Conservation (phyloP, 345 rosid genomes). For the Citrus sinensis region DVS_A1.0 CM039167.1:669501-670000, state of each 20-base stretch:
- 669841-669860: not conserved
- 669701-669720: not conserved
- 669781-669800: not conserved
- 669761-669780: not conserved
- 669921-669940: not conserved
- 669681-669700: slow-evolving; percentile 89
- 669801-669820: not conserved
- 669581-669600: slow-evolving; percentile 55
- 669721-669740: not conserved
- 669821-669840: not conserved
- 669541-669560: slow-evolving; percentile 31
- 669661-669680: slow-evolving; percentile 96
- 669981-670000: not conserved
- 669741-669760: not conserved
- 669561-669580: slow-evolving; percentile 55
- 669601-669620: slow-evolving; percentile 59
- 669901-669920: not conserved
- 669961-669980: not conserved
- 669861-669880: not conserved
- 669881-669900: too few species aligned
- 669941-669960: not conserved
- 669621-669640: slow-evolving; percentile 49
- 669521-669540: slow-evolving; percentile 95
- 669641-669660: slow-evolving; percentile 42
- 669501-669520: slow-evolving; percentile 46